Percentiles rank a stretch among this genome's conserved stretches.
These are phyloP conservation scores for Chrysanthemum makinoi DNA, from an alignment of 129 eudicot species.

Conservation along the genomic window DNA sequence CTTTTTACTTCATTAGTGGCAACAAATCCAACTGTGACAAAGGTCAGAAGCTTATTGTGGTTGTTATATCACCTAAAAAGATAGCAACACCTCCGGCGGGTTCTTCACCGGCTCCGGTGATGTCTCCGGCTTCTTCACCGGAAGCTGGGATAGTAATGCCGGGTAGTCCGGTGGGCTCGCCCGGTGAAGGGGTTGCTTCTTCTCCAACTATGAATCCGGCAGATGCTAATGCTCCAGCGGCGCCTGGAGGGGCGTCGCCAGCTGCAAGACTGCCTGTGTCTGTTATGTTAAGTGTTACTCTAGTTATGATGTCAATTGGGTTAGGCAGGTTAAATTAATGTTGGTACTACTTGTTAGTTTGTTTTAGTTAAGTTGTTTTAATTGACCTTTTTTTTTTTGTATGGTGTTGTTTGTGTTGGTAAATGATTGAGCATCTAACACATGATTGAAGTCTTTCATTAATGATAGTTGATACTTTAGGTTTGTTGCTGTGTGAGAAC, in stretches of 20 bases:
- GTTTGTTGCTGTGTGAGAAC: too few relatives aligned
- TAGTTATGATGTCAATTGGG: constrained; percentile 15
- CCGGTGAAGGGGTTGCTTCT: constrained; percentile 11
- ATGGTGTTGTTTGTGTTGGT: too few relatives aligned
- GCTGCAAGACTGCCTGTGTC: constrained; percentile 2
- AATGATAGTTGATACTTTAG: too few relatives aligned
- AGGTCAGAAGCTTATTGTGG: constrained; percentile 59
- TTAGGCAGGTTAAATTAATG: neutral
- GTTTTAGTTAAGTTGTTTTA: neutral
- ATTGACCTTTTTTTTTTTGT: too few relatives aligned
- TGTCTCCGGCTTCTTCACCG: constrained; percentile 7
- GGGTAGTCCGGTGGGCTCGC: constrained; percentile 7
- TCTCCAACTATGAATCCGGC: constrained; percentile 25
- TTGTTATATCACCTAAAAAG: constrained; percentile 47
- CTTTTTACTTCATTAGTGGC: constrained; percentile 77
- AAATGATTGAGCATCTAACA: too few relatives aligned
- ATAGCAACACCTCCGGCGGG: constrained; percentile 19
- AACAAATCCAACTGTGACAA: constrained; percentile 51
- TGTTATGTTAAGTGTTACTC: neutral
- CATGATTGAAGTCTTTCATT: too few relatives aligned
- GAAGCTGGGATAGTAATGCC: constrained; percentile 2
- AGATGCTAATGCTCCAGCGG: constrained; percentile 21
- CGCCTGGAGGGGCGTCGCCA: neutral
- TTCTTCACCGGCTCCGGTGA: constrained; percentile 7
- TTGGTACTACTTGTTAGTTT: neutral